A percentile compares a stretch with the other conserved stretches of the same genome.
Evolutionary conservation across 345 rosid genomes (phyloP).

Genomic region (Hibiscus mutabilis): DNA sequence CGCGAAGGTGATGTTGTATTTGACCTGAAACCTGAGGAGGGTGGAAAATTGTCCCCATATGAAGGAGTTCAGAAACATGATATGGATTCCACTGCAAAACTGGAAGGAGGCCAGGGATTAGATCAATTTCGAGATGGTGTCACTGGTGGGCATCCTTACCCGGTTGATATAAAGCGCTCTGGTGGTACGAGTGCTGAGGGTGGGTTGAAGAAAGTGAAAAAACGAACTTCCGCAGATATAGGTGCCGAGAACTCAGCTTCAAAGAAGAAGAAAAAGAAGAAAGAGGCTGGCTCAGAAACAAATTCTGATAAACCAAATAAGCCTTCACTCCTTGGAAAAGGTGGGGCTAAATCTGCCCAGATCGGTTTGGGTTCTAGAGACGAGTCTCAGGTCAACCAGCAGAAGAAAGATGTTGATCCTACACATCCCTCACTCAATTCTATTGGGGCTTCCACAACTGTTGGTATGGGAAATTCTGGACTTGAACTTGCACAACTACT

Average conservation of each 20-base stretch:
- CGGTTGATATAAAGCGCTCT: conserved; percentile 33
- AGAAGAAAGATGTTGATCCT: conserved; percentile 36
- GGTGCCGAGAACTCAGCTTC: conserved; percentile 29
- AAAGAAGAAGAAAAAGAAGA: conserved; percentile 63
- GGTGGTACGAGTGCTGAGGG: conserved; percentile 23
- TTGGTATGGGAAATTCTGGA: conserved; percentile 27
- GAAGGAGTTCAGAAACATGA: conserved; percentile 39
- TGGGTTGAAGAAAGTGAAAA: conserved; percentile 50
- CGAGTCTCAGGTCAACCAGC: conserved; percentile 21
- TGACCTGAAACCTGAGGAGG: conserved; percentile 32
- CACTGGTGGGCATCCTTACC: conserved; percentile 22
- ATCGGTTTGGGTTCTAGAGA: conserved; percentile 26
- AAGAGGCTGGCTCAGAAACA: conserved; percentile 30
- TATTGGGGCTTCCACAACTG: conserved; percentile 17
- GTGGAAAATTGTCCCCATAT: conserved; percentile 19
- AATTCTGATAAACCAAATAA: conserved; percentile 43
- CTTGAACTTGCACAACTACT: conserved; percentile 47
- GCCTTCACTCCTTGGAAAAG: conserved; percentile 37
- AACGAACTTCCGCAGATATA: conserved; percentile 40
- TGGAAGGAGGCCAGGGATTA: conserved; percentile 28
- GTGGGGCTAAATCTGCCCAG: conserved; percentile 30
- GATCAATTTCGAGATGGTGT: conserved; percentile 26
- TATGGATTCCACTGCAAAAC: conserved; percentile 18
- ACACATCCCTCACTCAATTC: conserved; percentile 11
- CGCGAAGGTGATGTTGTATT: conserved; percentile 23